Conservation (phyloP, 306 rosid genomes). For the Calophaca sinica region DNA sequence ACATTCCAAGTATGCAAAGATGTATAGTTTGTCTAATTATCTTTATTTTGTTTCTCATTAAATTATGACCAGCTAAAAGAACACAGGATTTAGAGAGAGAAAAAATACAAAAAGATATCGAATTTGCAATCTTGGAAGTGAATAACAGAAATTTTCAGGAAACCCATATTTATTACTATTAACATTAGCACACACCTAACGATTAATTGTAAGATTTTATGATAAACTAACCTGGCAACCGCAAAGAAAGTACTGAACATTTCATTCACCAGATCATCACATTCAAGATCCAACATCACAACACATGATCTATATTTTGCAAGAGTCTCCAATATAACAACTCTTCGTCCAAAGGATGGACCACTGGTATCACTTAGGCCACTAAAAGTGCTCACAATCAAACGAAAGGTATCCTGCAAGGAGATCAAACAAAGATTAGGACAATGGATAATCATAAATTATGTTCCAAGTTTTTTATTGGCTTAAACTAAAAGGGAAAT, state of each 20-base stretch:
- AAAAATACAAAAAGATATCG: constrained; percentile 5
- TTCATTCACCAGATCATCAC: constrained; percentile 89
- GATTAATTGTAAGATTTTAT: constrained; percentile 21
- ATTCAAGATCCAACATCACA: constrained; percentile 99
- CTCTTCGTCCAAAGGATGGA: constrained; percentile 95
- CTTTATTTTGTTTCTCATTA: constrained; percentile 17
- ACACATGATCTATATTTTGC: constrained; percentile 98
- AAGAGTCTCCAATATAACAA: constrained; percentile 95
- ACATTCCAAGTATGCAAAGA: constrained; percentile 35
- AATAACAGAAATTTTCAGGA: constrained; percentile 37
- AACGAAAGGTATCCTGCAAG: constrained; percentile 85
- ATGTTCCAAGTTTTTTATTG: constrained; percentile 9
- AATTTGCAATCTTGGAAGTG: constrained; percentile 16
- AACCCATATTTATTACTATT: constrained; percentile 12
- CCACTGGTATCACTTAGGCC: constrained; percentile 91
- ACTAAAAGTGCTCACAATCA: constrained; percentile 89
- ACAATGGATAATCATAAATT: constrained; percentile 35
- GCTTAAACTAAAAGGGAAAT: neutral
- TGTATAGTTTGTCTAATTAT: constrained; percentile 29
- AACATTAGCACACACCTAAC: constrained; percentile 14
- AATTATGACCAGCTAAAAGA: constrained; percentile 13
- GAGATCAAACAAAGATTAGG: constrained; percentile 47
- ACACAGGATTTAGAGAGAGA: neutral
- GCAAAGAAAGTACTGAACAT: constrained; percentile 88
- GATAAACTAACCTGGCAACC: constrained; percentile 83